phyloP scores from a whole-genome alignment of 1,284 basidiomycete genomes.

The Marasmius sp. region DNA sequence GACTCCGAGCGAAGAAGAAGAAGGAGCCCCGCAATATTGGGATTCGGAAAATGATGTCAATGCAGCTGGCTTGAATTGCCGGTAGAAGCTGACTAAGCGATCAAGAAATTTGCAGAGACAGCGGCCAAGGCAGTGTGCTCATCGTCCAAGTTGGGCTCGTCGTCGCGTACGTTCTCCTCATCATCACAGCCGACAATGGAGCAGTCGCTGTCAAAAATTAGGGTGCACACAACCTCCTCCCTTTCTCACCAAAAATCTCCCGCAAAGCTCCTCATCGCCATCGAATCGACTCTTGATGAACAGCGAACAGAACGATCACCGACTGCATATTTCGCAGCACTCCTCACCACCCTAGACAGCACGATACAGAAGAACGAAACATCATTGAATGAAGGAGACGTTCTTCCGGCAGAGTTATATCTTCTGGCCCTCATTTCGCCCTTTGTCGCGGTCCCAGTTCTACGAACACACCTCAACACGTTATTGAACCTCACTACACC shows the following conservation, averaged over 20 bases:
- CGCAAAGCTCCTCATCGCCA: constrained; percentile 84
- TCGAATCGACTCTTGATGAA: constrained; percentile 87
- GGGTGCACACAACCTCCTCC: constrained; percentile 82
- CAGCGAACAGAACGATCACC: constrained; percentile 70
- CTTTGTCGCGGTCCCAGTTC: constrained; percentile 74
- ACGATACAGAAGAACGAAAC: constrained; percentile 65
- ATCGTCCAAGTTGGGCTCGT: not conserved
- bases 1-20: too few species aligned
- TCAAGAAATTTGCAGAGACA: not conserved
- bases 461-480: constrained; percentile 66
- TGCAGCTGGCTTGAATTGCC: not conserved
- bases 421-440: constrained; percentile 80
- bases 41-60: too few species aligned
- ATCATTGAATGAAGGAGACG: constrained; percentile 72
- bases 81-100: not conserved
- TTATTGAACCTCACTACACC: constrained; percentile 75
- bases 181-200: constrained; percentile 41
- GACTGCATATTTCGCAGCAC: constrained; percentile 87
- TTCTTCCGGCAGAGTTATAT: constrained; percentile 87
- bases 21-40: too few species aligned
- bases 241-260: constrained; percentile 89
- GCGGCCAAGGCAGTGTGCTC: not conserved
- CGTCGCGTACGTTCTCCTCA: not conserved
- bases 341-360: constrained; percentile 79
- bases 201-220: constrained; percentile 79